Conservation (phyloP, 1,139 yeast genomes). For the Protomyces gravidus region DNA sequence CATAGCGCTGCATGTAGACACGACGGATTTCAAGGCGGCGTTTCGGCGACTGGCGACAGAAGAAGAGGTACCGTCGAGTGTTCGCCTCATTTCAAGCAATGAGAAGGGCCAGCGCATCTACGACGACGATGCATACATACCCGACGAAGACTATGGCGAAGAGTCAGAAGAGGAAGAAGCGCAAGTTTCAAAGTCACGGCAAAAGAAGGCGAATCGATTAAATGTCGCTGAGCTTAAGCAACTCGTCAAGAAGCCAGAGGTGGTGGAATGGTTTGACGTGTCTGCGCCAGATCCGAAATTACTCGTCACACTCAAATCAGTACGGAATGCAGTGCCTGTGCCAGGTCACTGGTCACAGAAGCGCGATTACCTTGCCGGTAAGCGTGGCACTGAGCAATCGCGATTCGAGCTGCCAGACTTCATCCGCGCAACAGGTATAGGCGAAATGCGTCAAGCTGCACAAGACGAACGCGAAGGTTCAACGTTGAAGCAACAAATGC, state of each 20-base stretch:
- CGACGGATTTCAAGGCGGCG: conserved; percentile 14
- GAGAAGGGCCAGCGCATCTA: conserved; percentile 41
- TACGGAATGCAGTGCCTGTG: conserved; percentile 65
- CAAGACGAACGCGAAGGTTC: conserved; percentile 49
- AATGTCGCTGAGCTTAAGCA: conserved; percentile 68
- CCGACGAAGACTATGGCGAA: conserved; percentile 34
- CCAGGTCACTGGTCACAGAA: conserved; percentile 84
- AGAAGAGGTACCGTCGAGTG: not conserved
- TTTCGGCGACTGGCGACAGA: conserved; percentile 19
- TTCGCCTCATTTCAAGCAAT: conserved; percentile 20
- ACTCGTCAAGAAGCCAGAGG: conserved; percentile 57
- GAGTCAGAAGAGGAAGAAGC: conserved; percentile 33
- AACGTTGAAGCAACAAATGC: conserved; percentile 65
- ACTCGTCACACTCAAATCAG: conserved; percentile 59
- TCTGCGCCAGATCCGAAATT: conserved; percentile 77
- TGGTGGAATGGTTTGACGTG: conserved; percentile 81
- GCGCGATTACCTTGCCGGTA: conserved; percentile 69
- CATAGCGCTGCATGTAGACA: conserved; percentile 13
- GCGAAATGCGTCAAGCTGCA: conserved; percentile 65
- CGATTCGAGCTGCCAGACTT: conserved; percentile 76
- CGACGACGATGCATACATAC: conserved; percentile 41
- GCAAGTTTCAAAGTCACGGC: conserved; percentile 46
- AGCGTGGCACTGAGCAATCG: conserved; percentile 64
- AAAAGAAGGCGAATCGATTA: conserved; percentile 52
- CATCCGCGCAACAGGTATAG: conserved; percentile 78